These are phyloP conservation scores for Acanthamoeba polyphaga DNA, from an alignment of 208 protist species.

Conservation along the genomic window DNA sequence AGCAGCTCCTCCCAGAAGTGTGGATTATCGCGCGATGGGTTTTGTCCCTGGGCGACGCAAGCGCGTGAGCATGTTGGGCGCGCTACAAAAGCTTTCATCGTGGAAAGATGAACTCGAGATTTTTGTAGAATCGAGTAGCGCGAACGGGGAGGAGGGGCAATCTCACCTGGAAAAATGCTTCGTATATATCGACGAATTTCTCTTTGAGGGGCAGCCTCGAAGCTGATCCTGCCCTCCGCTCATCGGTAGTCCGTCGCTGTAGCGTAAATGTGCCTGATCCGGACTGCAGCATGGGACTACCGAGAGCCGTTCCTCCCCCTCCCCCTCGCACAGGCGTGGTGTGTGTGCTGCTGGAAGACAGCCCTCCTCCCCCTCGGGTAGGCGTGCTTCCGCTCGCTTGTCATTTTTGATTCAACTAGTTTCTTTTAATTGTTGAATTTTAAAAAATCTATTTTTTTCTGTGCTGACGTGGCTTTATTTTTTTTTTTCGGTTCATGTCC, in stretches of 20 bases:
- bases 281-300: not conserved
- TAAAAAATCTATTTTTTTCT: no score
- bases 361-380: not conserved
- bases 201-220: constrained; percentile 39
- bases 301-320: not conserved
- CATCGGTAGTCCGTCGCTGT: not conserved
- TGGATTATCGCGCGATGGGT: not conserved
- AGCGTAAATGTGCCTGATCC: not conserved
- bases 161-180: constrained; percentile 25
- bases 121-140: no score
- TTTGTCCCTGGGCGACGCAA: not conserved
- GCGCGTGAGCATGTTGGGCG: no score
- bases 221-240: not conserved
- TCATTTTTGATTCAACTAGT: no score
- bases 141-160: not conserved
- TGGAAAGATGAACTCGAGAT: no score
- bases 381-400: not conserved
- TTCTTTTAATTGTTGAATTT: no score
- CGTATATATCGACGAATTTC: constrained; percentile 51
- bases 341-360: not conserved
- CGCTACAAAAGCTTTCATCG: not conserved
- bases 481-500: no score
- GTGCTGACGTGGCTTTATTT: no score
- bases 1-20: constrained; percentile 57
- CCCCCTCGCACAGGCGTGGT: not conserved